phyloP scores from a whole-genome alignment of 176 grass and related monocot genomes.

The Triticum turgidum region DNA sequence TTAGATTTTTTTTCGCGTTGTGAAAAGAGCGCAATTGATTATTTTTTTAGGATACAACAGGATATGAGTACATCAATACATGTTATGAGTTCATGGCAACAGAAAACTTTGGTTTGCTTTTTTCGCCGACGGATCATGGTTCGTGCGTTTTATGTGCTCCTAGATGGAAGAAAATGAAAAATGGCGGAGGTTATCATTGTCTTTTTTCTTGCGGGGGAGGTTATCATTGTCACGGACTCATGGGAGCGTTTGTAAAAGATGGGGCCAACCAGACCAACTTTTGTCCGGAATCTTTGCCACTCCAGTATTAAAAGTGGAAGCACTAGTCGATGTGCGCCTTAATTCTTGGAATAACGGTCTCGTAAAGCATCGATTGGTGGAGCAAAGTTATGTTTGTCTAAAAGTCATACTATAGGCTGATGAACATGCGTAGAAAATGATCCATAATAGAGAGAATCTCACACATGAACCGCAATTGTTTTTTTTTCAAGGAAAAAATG shows the following conservation, averaged over 20 bases:
- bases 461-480: neutral
- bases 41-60: neutral
- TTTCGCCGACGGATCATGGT: no score
- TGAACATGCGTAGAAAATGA: no score
- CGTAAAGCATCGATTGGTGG: neutral
- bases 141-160: neutral
- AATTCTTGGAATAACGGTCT: neutral
- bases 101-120: no score
- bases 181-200: neutral
- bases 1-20: neutral
- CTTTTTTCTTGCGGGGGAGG: no score
- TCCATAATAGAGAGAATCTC: no score
- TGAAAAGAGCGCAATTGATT: neutral
- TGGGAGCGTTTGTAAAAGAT: no score
- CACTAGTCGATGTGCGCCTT: neutral
- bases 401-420: neutral
- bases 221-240: neutral
- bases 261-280: rapidly evolving
- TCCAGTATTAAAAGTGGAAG: neutral
- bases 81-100: neutral
- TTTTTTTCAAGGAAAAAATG: no score
- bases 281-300: neutral
- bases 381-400: neutral
- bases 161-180: neutral
- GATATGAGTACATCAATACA: neutral